phyloP scores from a whole-genome alignment of 345 rosid species.

The Eucalyptus cloeziana region DNA sequence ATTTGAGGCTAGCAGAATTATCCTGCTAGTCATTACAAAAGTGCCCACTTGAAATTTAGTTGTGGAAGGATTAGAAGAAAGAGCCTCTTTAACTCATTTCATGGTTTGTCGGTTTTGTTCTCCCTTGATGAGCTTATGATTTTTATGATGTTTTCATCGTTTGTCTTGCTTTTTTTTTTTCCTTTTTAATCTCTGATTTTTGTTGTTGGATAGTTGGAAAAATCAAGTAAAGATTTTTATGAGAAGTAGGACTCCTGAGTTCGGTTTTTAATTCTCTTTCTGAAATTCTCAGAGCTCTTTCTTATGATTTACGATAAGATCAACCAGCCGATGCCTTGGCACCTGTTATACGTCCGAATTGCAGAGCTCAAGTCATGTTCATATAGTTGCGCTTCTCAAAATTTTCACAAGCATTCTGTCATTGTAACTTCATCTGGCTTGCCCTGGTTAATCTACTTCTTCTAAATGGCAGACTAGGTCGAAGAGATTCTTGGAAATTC shows the following conservation, averaged over 20 bases:
- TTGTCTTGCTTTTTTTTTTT: background rate
- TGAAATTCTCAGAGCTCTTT: background rate
- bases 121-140: background rate
- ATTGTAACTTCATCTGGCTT: background rate
- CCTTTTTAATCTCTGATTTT: background rate
- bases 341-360: background rate
- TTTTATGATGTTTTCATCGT: background rate
- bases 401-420: background rate
- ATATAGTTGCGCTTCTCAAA: background rate
- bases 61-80: background rate
- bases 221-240: background rate
- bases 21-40: background rate
- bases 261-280: background rate
- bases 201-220: background rate
- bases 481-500: constrained; percentile 96
- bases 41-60: background rate
- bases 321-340: background rate
- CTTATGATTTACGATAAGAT: background rate
- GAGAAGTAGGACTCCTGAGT: background rate
- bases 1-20: background rate
- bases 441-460: background rate
- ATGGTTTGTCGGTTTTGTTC: background rate
- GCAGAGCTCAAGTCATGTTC: background rate
- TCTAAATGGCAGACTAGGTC: constrained; percentile 69
- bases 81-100: background rate